These are phyloP conservation scores for Tulasnella sp. DNA, from an alignment of 768 basidiomycete genomes.

Conservation along the genomic window DNA sequence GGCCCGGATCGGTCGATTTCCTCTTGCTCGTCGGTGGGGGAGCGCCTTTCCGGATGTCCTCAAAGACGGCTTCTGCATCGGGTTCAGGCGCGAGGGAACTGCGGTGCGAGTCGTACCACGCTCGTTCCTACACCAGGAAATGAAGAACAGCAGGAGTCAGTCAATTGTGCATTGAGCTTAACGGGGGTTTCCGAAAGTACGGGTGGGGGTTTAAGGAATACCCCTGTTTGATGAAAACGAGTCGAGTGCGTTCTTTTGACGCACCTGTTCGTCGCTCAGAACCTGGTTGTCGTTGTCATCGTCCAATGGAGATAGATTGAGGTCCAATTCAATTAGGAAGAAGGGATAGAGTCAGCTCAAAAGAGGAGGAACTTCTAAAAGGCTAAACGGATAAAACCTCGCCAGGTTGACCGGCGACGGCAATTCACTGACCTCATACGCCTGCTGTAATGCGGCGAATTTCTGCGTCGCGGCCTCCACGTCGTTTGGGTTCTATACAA, in stretches of 20 bases:
- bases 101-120: conserved; percentile 94
- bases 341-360: no score
- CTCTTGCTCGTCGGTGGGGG: conserved; percentile 35
- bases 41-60: conserved; percentile 65
- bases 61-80: conserved; percentile 73
- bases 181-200: conserved; percentile 16
- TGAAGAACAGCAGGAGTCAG: no score
- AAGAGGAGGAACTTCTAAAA: no score
- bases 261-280: conserved; percentile 87
- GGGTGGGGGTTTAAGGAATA: neutral
- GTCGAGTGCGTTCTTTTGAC: no score
- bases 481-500: conserved; percentile 70
- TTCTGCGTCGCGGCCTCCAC: conserved; percentile 74
- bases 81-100: conserved; percentile 67
- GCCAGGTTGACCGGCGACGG: neutral
- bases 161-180: conserved; percentile 28
- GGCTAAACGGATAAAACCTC: neutral
- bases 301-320: no score
- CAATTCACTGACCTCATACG: conserved; percentile 64
- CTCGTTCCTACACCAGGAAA: conserved; percentile 59
- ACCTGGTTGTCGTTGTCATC: conserved; percentile 38
- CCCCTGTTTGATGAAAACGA: no score
- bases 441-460: conserved; percentile 83
- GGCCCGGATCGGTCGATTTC: conserved; percentile 51
- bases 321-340: neutral